phyloP scores from a whole-genome alignment of 495 filamentous ascomycete species.

The Monascus purpureus region DNA sequence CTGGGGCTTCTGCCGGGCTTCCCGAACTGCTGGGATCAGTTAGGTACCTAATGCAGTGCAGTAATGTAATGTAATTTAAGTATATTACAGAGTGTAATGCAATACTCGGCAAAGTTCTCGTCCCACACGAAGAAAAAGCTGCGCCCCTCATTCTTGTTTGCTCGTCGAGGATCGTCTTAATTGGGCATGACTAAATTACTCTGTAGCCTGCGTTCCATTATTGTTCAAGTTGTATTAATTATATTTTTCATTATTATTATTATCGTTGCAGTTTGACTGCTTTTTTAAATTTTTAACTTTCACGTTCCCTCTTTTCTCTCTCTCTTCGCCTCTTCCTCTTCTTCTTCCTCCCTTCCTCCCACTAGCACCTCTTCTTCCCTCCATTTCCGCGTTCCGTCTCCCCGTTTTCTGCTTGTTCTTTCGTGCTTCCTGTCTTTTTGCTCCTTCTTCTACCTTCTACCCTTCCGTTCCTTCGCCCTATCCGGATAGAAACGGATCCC shows the following conservation, averaged over 20 bases:
- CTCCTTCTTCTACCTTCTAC: slow-evolving; percentile 16
- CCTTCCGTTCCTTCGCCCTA: slow-evolving; percentile 13
- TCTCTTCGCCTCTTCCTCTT: slow-evolving; percentile 25
- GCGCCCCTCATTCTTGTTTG: too few species aligned
- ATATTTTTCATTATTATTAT: too few species aligned
- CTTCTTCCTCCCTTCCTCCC: slow-evolving; percentile 10
- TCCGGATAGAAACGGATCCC: slow-evolving; percentile 29
- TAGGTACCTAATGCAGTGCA: too few species aligned
- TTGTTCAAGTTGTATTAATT: too few species aligned
- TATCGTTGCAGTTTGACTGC: too few species aligned
- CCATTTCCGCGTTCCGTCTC: background rate
- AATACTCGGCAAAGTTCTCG: too few species aligned
- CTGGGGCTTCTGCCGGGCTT: slow-evolving; percentile 1
- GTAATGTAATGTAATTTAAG: too few species aligned
- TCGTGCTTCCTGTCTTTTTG: slow-evolving; percentile 33
- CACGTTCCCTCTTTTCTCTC: slow-evolving; percentile 17
- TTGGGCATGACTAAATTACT: too few species aligned
- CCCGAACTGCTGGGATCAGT: slow-evolving; percentile 7
- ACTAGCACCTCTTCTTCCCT: slow-evolving; percentile 13
- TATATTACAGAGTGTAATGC: too few species aligned
- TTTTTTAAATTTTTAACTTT: slow-evolving; percentile 9
- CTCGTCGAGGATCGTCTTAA: too few species aligned
- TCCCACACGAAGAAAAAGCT: too few species aligned
- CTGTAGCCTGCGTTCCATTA: too few species aligned
- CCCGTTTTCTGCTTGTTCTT: slow-evolving; percentile 17